A percentile compares a stretch with the other conserved stretches of the same genome.
phyloP scores from a whole-genome alignment of 2,329 filamentous ascomycete genomes.

The Aureobasidium sp. region DNA sequence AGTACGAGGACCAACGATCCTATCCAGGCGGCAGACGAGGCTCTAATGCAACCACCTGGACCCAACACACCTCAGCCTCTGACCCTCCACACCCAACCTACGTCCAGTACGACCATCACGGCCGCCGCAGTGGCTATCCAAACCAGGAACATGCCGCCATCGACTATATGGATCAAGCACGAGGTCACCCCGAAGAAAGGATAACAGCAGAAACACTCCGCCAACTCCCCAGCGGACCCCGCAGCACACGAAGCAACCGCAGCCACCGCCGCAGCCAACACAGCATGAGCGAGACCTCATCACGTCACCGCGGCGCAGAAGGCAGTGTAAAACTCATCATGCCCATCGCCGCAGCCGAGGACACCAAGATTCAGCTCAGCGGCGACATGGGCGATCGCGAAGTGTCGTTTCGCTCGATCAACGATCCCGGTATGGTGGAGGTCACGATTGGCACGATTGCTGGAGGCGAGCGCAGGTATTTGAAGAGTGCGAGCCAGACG shows the following conservation, averaged over 20 bases:
- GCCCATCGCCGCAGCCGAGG: neutral
- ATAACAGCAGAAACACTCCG: neutral
- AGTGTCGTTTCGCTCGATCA: neutral
- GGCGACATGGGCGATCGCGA: neutral
- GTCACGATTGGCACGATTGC: neutral
- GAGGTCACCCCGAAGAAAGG: neutral
- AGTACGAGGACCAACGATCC: neutral
- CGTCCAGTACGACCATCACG: neutral
- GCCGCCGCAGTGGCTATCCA: neutral
- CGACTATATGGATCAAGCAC: neutral
- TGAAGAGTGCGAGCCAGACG: neutral
- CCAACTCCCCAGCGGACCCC: neutral
- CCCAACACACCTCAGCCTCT: neutral
- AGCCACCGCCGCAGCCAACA: neutral
- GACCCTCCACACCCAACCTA: neutral
- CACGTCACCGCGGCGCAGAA: neutral
- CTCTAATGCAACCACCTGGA: neutral
- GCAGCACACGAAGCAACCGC: neutral
- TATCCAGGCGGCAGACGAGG: neutral
- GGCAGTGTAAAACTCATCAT: neutral
- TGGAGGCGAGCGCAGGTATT: neutral
- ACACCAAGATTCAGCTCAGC: neutral
- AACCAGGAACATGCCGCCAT: neutral
- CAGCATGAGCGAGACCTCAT: conserved; percentile 7
- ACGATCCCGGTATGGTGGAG: neutral